Evolutionary conservation across 2,329 filamentous ascomycete genomes (phyloP).

Genomic region (Verticillium albo-atrum): DNA sequence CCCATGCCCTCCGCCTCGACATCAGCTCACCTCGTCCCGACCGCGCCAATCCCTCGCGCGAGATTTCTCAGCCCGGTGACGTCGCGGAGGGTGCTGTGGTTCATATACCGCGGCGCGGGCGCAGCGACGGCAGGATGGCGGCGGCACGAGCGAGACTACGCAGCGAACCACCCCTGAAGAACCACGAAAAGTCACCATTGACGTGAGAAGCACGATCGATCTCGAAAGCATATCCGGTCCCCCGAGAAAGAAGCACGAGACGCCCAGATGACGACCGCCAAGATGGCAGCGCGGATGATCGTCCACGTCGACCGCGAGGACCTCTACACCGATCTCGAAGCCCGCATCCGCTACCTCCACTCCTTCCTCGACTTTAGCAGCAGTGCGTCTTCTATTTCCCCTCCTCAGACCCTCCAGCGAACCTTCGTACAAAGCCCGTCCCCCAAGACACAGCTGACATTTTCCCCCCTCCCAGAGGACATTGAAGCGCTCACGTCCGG

Average conservation of each 20-base stretch:
- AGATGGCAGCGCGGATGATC: conserved; percentile 18
- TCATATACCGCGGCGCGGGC: neutral
- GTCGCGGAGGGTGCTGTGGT: neutral
- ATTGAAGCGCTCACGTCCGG: conserved; percentile 66
- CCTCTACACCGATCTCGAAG: conserved; percentile 66
- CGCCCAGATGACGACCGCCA: neutral
- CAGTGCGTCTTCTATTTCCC: conserved; percentile 41
- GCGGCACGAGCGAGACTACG: neutral
- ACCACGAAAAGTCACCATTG: neutral
- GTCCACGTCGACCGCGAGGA: conserved; percentile 67
- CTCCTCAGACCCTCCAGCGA: neutral
- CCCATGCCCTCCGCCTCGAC: neutral
- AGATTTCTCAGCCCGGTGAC: conserved; percentile 9
- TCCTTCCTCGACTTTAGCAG: conserved; percentile 72
- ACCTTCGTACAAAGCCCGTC: too few species aligned
- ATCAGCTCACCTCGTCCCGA: conserved; percentile 2
- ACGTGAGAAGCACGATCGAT: neutral
- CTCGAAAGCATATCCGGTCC: neutral
- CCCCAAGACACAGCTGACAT: neutral
- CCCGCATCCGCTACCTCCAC: conserved; percentile 67
- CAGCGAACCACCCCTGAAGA: neutral
- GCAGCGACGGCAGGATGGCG: too few species aligned
- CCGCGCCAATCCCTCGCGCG: neutral
- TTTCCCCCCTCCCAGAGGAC: conserved; percentile 50
- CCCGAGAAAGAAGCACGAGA: neutral